These are phyloP conservation scores for Lentinus tigrinus DNA, from an alignment of 768 basidiomycete species.

Conservation along the genomic window DNA sequence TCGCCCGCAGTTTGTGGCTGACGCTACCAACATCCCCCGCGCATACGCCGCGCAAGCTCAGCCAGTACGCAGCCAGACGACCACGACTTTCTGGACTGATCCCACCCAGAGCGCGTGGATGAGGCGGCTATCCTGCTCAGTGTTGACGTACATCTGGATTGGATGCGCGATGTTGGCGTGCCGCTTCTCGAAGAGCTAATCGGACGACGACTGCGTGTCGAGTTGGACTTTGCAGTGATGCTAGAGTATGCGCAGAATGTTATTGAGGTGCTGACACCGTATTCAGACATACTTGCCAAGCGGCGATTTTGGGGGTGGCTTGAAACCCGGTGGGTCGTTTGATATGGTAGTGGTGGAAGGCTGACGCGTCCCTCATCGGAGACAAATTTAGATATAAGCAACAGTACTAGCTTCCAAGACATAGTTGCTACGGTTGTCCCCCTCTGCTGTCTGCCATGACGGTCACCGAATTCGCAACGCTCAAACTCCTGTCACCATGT, in stretches of 20 bases:
- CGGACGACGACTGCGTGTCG: background rate
- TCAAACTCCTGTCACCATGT: slow-evolving; percentile 34
- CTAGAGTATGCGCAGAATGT: background rate
- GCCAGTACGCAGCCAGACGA: too few relatives aligned
- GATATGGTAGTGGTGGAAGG: background rate
- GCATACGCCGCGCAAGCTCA: too few relatives aligned
- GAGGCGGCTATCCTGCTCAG: background rate
- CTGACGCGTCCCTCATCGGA: background rate
- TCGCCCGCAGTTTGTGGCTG: too few relatives aligned
- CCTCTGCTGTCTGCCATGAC: slow-evolving; percentile 31
- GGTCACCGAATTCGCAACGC: slow-evolving; percentile 43
- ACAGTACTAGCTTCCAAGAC: background rate
- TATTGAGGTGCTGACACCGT: background rate
- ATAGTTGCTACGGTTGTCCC: too few relatives aligned
- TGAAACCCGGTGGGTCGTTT: background rate
- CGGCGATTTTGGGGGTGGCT: too few relatives aligned
- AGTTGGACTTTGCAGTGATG: background rate
- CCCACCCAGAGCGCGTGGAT: background rate
- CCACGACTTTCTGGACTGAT: background rate
- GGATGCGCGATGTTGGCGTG: background rate
- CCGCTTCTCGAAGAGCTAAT: background rate
- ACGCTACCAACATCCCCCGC: too few relatives aligned
- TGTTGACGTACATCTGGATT: background rate
- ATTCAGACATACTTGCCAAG: too few relatives aligned
- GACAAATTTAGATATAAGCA: background rate